Percentiles rank a stretch among this genome's conserved stretches.
Conservation (phyloP, 2,329 filamentous ascomycete species). For the Lecanosticta acicola region DNA sequence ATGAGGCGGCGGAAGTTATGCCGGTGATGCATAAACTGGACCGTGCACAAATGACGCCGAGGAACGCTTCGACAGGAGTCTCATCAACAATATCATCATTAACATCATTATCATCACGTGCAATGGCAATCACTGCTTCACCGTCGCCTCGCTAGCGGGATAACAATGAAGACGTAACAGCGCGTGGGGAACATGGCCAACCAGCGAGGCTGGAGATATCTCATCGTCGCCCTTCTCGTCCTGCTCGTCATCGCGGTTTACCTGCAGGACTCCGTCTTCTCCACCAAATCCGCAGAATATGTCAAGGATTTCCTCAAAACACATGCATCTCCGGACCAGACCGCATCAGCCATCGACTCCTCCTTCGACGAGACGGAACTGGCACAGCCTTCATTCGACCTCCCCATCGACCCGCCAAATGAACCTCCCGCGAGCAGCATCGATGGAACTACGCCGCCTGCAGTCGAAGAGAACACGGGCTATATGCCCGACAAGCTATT, state of each 20-base stretch:
- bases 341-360: neutral
- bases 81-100: too few species aligned
- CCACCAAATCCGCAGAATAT: neutral
- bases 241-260: neutral
- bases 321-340: neutral
- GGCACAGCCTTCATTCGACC: neutral
- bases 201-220: neutral
- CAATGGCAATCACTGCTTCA: too few species aligned
- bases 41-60: too few species aligned
- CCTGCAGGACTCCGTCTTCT: neutral
- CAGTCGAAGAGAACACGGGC: neutral
- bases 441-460: neutral
- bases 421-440: neutral
- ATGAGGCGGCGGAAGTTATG: too few species aligned
- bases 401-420: neutral
- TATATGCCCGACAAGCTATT: neutral
- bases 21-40: too few species aligned
- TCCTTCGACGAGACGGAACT: neutral
- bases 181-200: too few species aligned
- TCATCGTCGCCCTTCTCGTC: neutral
- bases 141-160: too few species aligned
- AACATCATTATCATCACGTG: too few species aligned
- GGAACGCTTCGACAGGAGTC: too few species aligned
- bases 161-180: too few species aligned
- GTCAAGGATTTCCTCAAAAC: neutral